Evolutionary conservation across 2,329 filamentous ascomycete species (phyloP).

Genomic region (Xylariaceae sp.): DNA sequence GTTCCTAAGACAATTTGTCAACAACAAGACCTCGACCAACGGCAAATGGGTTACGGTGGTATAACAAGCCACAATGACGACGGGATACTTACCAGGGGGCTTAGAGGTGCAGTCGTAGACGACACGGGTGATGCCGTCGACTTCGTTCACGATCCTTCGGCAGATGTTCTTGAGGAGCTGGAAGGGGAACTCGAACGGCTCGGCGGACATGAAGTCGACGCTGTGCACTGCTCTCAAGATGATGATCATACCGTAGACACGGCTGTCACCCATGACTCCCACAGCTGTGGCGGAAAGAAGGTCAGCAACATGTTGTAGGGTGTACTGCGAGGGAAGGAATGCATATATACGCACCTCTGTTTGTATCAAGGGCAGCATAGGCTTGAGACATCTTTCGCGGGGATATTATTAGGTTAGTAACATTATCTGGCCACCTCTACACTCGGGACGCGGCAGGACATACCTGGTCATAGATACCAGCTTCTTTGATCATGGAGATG

Average conservation of each 20-base stretch:
- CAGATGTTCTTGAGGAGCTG: constrained; percentile 61
- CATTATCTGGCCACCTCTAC: no score
- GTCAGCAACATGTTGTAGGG: constrained; percentile 2
- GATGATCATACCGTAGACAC: constrained; percentile 31
- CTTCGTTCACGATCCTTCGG: constrained; percentile 68
- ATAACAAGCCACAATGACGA: no score
- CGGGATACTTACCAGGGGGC: constrained; percentile 48
- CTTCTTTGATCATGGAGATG: constrained; percentile 67
- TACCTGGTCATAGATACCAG: constrained; percentile 63
- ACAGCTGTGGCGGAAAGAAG: constrained; percentile 27
- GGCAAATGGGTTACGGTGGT: no score
- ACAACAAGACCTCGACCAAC: no score
- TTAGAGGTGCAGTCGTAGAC: constrained; percentile 58
- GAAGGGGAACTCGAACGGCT: constrained; percentile 61
- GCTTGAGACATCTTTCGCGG: constrained; percentile 42
- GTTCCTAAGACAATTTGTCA: constrained; percentile 13
- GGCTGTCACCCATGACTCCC: constrained; percentile 30
- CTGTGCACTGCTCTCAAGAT: constrained; percentile 42
- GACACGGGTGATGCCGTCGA: constrained; percentile 66
- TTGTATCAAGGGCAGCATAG: constrained; percentile 41
- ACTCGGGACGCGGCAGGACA: constrained; percentile 4
- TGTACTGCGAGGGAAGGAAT: neutral
- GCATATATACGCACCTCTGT: constrained; percentile 25
- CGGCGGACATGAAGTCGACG: constrained; percentile 69
- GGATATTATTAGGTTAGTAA: constrained; percentile 5